These are phyloP conservation scores for Lavandula angustifolia DNA, from an alignment of 257 asterid genomes.

Conservation along the genomic window DNA sequence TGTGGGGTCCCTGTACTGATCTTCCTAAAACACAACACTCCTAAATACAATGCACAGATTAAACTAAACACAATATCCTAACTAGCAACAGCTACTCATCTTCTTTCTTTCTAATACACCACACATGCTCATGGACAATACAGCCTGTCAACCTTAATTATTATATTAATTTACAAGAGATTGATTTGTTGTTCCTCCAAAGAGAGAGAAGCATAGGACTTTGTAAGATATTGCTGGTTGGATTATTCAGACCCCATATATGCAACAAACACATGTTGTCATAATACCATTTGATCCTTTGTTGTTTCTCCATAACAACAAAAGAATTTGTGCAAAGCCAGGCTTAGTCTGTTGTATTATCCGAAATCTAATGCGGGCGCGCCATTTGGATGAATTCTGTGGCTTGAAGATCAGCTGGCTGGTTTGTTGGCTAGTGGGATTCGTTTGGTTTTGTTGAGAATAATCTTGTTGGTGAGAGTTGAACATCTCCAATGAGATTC, in stretches of 20 bases:
- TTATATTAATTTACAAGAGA: conserved; percentile 18
- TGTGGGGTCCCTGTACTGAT: conserved; percentile 43
- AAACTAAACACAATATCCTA: conserved; percentile 40
- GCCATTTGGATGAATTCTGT: conserved; percentile 34
- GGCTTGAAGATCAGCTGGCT: conserved; percentile 29
- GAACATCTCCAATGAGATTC: conserved; percentile 31
- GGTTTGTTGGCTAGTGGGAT: conserved; percentile 11
- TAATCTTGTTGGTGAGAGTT: conserved; percentile 16
- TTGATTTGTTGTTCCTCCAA: conserved; percentile 35
- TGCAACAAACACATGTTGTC: background rate
- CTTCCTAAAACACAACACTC: conserved; percentile 42
- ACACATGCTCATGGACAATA: conserved; percentile 61
- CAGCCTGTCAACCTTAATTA: conserved; percentile 68
- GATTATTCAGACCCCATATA: conserved; percentile 12
- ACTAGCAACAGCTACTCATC: conserved; percentile 48
- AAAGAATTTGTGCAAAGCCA: too few species aligned
- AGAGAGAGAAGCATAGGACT: conserved; percentile 19
- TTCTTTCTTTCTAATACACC: conserved; percentile 46
- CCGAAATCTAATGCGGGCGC: conserved; percentile 24
- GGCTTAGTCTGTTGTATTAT: conserved; percentile 7
- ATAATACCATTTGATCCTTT: too few species aligned
- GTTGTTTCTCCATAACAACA: conserved; percentile 16
- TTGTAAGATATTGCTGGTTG: conserved; percentile 28
- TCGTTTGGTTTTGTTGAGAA: conserved; percentile 19
- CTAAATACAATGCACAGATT: conserved; percentile 44